Evolutionary conservation across 257 asterid genomes (phyloP).

Genomic region (Jacaranda mimosifolia): DNA sequence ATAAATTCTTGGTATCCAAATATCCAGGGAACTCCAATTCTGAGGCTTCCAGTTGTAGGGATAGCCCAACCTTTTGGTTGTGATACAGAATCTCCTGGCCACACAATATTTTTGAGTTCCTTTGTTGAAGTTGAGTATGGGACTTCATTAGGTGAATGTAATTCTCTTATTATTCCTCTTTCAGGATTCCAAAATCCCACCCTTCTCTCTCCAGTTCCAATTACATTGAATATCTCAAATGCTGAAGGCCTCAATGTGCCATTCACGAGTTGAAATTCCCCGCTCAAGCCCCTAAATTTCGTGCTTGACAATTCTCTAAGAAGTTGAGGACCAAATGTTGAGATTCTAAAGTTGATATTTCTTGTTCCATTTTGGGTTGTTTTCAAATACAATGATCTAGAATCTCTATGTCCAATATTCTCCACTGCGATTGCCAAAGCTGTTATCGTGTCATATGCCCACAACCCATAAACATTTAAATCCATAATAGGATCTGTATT

Average conservation of each 20-base stretch:
- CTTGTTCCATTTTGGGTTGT: not conserved
- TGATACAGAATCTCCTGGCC: slow-evolving; percentile 63
- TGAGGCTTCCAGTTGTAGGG: slow-evolving; percentile 38
- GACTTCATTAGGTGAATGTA: not conserved
- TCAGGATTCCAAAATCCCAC: slow-evolving; percentile 55
- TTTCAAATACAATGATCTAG: not conserved
- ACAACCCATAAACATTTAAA: slow-evolving; percentile 56
- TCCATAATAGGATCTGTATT: slow-evolving; percentile 30
- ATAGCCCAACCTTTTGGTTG: slow-evolving; percentile 54
- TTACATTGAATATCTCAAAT: slow-evolving; percentile 50
- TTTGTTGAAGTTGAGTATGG: not conserved
- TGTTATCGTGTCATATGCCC: slow-evolving; percentile 62
- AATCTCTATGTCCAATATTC: slow-evolving; percentile 36
- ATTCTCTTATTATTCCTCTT: slow-evolving; percentile 41
- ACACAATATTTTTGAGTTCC: slow-evolving; percentile 47
- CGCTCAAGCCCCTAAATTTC: slow-evolving; percentile 50
- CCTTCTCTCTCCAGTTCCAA: slow-evolving; percentile 48
- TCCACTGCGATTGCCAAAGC: slow-evolving; percentile 65
- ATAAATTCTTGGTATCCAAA: slow-evolving; percentile 54
- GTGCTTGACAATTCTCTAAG: slow-evolving; percentile 26
- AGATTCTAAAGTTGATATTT: slow-evolving; percentile 17
- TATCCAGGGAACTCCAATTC: slow-evolving; percentile 56
- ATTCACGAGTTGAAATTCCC: slow-evolving; percentile 42
- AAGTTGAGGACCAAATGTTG: slow-evolving; percentile 45
- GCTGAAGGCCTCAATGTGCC: slow-evolving; percentile 45